Conservation (phyloP, 768 basidiomycete genomes). For the Hypholoma sublateritium region DNA sequence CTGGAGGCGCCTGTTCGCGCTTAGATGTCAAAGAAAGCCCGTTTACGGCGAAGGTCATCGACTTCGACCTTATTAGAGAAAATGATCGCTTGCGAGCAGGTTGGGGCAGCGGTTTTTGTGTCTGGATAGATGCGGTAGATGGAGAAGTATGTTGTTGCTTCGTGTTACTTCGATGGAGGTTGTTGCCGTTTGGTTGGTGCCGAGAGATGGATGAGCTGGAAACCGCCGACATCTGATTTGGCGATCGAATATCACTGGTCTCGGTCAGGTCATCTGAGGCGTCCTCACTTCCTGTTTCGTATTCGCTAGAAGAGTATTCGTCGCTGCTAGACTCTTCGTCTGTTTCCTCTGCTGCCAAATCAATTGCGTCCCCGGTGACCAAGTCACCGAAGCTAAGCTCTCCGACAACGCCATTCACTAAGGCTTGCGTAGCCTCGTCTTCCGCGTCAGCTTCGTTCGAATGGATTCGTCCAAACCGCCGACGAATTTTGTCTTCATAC, state of each 20-base stretch:
- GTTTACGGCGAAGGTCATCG: slow-evolving; percentile 36
- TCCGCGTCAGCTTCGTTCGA: slow-evolving; percentile 61
- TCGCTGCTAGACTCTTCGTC: slow-evolving; percentile 42
- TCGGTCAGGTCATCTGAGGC: slow-evolving; percentile 25
- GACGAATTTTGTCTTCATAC: slow-evolving; percentile 89
- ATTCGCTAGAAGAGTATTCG: slow-evolving; percentile 42
- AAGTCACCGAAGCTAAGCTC: slow-evolving; percentile 84
- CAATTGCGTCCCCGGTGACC: slow-evolving; percentile 74
- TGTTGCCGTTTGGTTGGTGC: neutral
- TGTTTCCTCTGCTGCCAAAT: slow-evolving; percentile 74
- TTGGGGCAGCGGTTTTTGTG: slow-evolving; percentile 10
- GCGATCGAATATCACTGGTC: no score
- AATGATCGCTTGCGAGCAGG: slow-evolving; percentile 35
- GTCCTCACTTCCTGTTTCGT: slow-evolving; percentile 33
- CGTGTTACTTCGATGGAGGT: neutral
- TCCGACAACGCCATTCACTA: slow-evolving; percentile 79
- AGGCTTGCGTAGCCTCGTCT: slow-evolving; percentile 78
- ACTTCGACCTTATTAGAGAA: slow-evolving; percentile 48
- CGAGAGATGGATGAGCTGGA: neutral
- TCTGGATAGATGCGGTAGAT: neutral
- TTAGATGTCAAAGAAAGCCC: slow-evolving; percentile 22
- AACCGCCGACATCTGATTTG: no score
- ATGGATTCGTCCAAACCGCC: slow-evolving; percentile 70
- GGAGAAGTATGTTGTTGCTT: neutral
- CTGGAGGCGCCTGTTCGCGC: slow-evolving; percentile 34